Evolutionary conservation across 345 rosid species (phyloP).

Genomic region (Clausena lansium): DNA sequence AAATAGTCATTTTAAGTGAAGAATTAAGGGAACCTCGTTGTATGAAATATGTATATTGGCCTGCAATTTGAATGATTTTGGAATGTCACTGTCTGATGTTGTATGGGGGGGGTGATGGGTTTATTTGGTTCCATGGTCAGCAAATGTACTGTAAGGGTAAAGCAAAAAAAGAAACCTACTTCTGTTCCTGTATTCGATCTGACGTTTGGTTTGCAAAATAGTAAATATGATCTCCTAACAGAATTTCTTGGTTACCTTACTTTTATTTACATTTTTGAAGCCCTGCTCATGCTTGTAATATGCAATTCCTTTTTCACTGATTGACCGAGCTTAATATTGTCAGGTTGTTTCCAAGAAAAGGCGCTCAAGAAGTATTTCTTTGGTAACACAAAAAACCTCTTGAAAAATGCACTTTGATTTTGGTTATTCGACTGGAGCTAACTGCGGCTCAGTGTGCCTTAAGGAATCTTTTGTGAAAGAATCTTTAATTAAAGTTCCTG

Average conservation of each 20-base stretch:
- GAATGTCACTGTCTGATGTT: neutral
- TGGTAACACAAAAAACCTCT: conserved; percentile 30
- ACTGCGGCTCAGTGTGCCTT: neutral
- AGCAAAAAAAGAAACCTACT: neutral
- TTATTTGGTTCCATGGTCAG: neutral
- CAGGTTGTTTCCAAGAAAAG: conserved; percentile 51
- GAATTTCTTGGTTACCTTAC: neutral
- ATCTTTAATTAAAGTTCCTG: neutral
- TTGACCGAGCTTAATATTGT: conserved; percentile 12
- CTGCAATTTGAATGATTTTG: neutral
- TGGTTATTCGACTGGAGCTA: neutral
- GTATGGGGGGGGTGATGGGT: neutral
- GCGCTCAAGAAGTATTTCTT: conserved; percentile 40
- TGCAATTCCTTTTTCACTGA: neutral
- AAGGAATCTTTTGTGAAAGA: conserved; percentile 2
- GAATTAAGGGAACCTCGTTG: neutral
- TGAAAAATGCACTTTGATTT: conserved; percentile 7
- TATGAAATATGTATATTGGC: neutral
- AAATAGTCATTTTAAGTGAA: neutral
- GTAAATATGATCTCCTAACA: neutral
- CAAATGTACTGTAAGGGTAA: too few species aligned
- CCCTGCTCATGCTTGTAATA: neutral
- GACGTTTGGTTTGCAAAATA: neutral
- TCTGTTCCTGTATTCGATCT: neutral
- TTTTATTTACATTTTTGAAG: neutral